Conservation (phyloP, 345 rosid genomes). For the Hibiscus syriacus region DNA sequence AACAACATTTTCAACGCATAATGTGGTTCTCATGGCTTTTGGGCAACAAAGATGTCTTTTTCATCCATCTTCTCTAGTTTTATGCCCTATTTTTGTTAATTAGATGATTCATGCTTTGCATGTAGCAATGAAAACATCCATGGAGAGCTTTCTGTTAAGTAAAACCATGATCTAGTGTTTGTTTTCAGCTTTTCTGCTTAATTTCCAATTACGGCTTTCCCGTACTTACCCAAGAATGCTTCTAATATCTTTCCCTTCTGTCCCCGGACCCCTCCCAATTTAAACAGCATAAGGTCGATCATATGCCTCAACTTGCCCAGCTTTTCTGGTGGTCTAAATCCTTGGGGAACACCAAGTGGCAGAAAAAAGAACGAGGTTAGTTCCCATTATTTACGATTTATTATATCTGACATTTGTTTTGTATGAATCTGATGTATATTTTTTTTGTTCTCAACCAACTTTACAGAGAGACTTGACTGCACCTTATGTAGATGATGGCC, state of each 20-base stretch:
- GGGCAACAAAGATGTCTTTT: not conserved
- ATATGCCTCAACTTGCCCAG: slow-evolving; percentile 88
- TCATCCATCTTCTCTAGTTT: not conserved
- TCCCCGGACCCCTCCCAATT: not conserved
- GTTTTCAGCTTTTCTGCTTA: slow-evolving; percentile 3
- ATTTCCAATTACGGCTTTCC: not conserved
- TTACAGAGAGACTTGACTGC: slow-evolving; percentile 66
- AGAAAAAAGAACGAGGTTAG: slow-evolving; percentile 43
- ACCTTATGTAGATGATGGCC: slow-evolving; percentile 86
- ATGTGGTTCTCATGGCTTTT: not conserved
- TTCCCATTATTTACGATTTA: not conserved
- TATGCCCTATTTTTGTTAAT: not conserved
- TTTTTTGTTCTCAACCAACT: not conserved
- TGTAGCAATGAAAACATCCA: not conserved
- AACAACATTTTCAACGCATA: not conserved
- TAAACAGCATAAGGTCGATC: slow-evolving; percentile 73
- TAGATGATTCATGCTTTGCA: not conserved
- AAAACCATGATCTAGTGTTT: not conserved
- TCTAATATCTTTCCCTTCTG: slow-evolving; percentile 7
- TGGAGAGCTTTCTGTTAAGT: not conserved
- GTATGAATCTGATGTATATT: not conserved
- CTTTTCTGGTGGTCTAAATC: slow-evolving; percentile 88
- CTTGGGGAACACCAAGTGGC: slow-evolving; percentile 79
- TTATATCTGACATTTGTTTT: not conserved
- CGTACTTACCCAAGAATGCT: not conserved